Base-by-base conservation (phyloP, 116 monocot species). In the Thalassia testudinum region DNA sequence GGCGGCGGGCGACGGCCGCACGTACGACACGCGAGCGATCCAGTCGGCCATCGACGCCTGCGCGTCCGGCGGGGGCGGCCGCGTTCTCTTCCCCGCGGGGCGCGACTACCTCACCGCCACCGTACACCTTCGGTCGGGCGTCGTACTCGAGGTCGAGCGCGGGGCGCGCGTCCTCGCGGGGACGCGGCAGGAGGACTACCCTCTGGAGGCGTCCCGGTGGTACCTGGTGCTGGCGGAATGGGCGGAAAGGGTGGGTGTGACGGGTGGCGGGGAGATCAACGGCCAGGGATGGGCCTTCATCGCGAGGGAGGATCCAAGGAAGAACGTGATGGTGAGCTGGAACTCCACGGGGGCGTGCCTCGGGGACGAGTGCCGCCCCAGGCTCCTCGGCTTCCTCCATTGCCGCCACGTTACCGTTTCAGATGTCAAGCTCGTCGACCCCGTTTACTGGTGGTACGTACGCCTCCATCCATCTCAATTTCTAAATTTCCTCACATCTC, bases 311-410 rank as follows among this genome's bases (percentile, higher is more conserved):
- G 74, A 78, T 49, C 34, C 29, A 65, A 72, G 52, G 69, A 95
- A 95, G 85, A 85, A 95, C 48, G 79, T 95, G 55, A 95, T 95
- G 88, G 88, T 95, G 54, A 95, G 95, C 66, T 95, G 95, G 95
- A 95, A 95, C 65, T 28, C n/a, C 6, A 95, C 88, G 7, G 95
- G 88, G 37, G 60, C 45, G 13, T 95, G 95, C 58, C 15, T 27
- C 7, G 95, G 88, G 11, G 95, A 88, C 45, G 95, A 95, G 75
- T 95, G 95, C 69, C 70, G 95, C n/a, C 95, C 95, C 8, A 69
- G 81, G 54, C 66, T 95, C 40, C 50, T 95, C 7, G 95, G 95
- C 38, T 95, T 95, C 63, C 18, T 95, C 51, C 74, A 73, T 45
- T 95, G 70, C 30, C 56, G 59, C 3, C 63, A 77, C 8, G 78